Base-by-base conservation (phyloP, 495 filamentous ascomycete genomes). In the Polyplosphaeria fusca region DNA sequence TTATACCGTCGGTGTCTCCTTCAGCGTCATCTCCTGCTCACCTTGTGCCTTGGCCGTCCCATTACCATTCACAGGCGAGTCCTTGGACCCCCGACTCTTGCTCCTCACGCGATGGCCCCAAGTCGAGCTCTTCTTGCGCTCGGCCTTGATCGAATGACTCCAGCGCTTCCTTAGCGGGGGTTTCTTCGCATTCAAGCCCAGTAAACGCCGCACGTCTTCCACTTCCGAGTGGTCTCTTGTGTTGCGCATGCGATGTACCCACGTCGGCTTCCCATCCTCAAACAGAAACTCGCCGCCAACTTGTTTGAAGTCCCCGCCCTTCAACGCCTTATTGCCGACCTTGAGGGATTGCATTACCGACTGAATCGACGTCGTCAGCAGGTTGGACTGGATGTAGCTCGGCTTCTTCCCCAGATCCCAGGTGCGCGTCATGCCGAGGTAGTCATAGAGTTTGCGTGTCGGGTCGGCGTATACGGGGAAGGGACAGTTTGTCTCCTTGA, bases 391-490 rank as follows among this genome's bases (percentile, higher is more conserved):
- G 61, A 84, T 78, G 61, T 96, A 96, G 18, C 79, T 77, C 0
- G 91, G 90, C 26, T 66, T 63, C 18, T 74, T 72, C 24, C 90
- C 89, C 4, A 87, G 49, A 2, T 76, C 75, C 3, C 86, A 70
- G 9, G 84, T 86, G 30, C 74, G 74, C 0, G 75, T 69, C 89
- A 95, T 89, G 26, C 82, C 86, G 4, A 96, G 79, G 44, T 77
- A 75, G 14, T 78, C 69, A 75, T 92, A 93, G 2, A 95, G 73
- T 46, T 77, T 76, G 19, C 79, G 75, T 0, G 80, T 82, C 0
- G 88, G 87, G 66, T 95, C 89, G 42, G 86, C 78, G 76, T 87
- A 94, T 52, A 95, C 83, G n/a, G 86, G 85, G 70, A 86, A 95
- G 0, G 80, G 79, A 58, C 86, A 93, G 38, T 50, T 59, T 0